Evolutionary conservation across 352 stramenopile species (phyloP).

Genomic region (Phytophthora pluvialis): DNA sequence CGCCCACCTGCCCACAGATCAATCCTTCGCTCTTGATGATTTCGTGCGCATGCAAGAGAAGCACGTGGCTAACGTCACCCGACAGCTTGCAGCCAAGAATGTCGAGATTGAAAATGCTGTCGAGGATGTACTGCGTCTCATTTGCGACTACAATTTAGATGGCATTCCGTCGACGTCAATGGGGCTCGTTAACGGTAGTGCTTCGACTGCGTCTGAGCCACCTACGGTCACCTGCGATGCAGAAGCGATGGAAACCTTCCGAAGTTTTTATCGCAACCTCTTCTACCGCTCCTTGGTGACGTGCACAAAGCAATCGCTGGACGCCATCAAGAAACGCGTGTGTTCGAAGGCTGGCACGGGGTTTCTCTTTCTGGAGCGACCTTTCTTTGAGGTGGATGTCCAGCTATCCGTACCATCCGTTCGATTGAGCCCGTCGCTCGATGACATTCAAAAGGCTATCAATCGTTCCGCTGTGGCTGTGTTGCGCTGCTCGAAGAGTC

Average conservation of each 20-base stretch:
- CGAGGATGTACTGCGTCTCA: slow-evolving; percentile 74
- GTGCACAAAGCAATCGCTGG: slow-evolving; percentile 79
- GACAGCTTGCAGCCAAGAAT: slow-evolving; percentile 79
- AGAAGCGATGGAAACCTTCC: slow-evolving; percentile 56
- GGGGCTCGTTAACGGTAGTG: background rate
- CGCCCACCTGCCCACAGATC: slow-evolving; percentile 77
- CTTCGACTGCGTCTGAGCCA: background rate
- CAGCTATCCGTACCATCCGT: slow-evolving; percentile 85
- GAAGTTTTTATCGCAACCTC: slow-evolving; percentile 80
- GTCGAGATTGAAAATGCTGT: slow-evolving; percentile 88
- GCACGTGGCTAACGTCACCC: slow-evolving; percentile 66
- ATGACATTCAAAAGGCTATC: slow-evolving; percentile 88
- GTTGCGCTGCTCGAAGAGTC: slow-evolving; percentile 79
- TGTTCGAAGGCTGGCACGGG: slow-evolving; percentile 80
- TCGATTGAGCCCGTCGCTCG: slow-evolving; percentile 76
- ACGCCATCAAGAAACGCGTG: slow-evolving; percentile 85
- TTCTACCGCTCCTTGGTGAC: slow-evolving; percentile 86
- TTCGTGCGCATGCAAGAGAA: slow-evolving; percentile 88
- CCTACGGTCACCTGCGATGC: slow-evolving; percentile 37
- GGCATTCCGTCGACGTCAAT: slow-evolving; percentile 11
- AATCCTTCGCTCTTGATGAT: slow-evolving; percentile 87
- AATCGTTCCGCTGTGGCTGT: slow-evolving; percentile 83
- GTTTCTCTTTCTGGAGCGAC: slow-evolving; percentile 83
- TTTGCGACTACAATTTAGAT: slow-evolving; percentile 78
- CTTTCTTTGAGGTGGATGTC: slow-evolving; percentile 90